Conservation (phyloP, 192 early-diverging fungal species). For the Linnemannia elongata region DNA sequence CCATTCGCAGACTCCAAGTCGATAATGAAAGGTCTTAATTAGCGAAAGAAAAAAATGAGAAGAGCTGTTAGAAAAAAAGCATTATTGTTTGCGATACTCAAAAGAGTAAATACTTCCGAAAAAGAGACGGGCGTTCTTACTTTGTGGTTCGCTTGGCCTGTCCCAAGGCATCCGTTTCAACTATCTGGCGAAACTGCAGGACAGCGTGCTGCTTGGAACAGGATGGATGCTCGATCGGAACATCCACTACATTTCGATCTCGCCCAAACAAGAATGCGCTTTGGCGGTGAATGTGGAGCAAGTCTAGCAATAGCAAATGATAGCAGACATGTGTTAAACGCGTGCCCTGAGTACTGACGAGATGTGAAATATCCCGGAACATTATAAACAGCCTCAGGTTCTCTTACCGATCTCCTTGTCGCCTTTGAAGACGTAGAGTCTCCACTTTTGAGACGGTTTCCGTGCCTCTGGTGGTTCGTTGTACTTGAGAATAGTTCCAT, state of each 20-base stretch:
- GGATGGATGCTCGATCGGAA: conserved; percentile 95
- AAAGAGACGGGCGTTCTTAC: conserved; percentile 48
- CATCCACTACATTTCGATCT: conserved; percentile 90
- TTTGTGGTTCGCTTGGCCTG: conserved; percentile 64
- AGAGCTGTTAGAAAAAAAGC: background rate
- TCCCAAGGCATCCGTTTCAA: conserved; percentile 62
- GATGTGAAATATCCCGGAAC: background rate
- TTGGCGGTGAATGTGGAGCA: conserved; percentile 87
- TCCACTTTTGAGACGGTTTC: conserved; percentile 79
- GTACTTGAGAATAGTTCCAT: conserved; percentile 92
- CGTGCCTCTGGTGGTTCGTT: conserved; percentile 93
- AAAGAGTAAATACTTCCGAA: background rate
- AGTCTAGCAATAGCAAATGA: conserved; percentile 65
- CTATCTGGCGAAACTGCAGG: conserved; percentile 85
- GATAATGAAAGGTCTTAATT: conserved; percentile 87
- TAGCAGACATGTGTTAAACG: background rate
- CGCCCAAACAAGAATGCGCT: conserved; percentile 91
- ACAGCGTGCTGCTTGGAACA: conserved; percentile 96
- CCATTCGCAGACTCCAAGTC: conserved; percentile 95
- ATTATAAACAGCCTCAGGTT: background rate
- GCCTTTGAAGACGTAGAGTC: conserved; percentile 96
- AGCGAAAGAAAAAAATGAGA: conserved; percentile 6
- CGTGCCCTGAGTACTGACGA: conserved; percentile 7
- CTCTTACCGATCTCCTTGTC: conserved; percentile 82
- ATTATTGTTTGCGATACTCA: background rate